Evolutionary conservation across 2,329 filamentous ascomycete genomes (phyloP).

Genomic region (Pseudogymnoascus sp.): DNA sequence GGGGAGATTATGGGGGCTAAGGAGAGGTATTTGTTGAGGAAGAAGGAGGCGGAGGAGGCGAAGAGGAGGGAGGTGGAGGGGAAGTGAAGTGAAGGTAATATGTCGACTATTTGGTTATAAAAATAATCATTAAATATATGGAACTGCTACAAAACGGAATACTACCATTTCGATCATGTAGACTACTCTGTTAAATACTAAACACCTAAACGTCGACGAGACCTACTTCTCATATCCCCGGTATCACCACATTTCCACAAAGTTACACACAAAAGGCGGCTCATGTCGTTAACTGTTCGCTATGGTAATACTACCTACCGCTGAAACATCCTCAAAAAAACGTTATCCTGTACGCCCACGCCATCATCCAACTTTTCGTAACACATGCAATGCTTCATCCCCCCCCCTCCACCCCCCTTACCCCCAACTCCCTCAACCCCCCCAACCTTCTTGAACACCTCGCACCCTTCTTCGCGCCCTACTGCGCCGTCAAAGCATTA

Average conservation of each 20-base stretch:
- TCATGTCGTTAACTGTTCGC: not conserved
- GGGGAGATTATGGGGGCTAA: slow-evolving; percentile 68
- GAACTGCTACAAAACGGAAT: not conserved
- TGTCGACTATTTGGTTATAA: not conserved
- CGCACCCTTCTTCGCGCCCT: not conserved
- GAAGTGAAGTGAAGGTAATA: slow-evolving; percentile 10
- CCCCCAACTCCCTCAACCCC: not conserved
- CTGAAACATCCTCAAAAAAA: not conserved
- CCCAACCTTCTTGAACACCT: too few species aligned
- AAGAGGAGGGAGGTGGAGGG: slow-evolving; percentile 42
- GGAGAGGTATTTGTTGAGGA: slow-evolving; percentile 71
- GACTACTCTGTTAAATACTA: not conserved
- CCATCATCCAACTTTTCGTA: not conserved
- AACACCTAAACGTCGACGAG: not conserved
- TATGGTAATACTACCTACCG: not conserved
- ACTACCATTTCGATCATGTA: not conserved
- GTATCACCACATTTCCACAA: not conserved
- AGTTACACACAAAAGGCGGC: not conserved
- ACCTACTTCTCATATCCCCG: too few species aligned
- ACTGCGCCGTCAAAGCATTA: slow-evolving; percentile 65
- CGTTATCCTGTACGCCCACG: not conserved
- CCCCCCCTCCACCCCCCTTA: not conserved
- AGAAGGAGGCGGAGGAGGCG: slow-evolving; percentile 63
- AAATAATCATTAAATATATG: not conserved
- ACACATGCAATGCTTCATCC: not conserved